Evolutionary conservation across 2,329 filamentous ascomycete genomes (phyloP).

Genomic region (Sclerotinia trifoliorum): DNA sequence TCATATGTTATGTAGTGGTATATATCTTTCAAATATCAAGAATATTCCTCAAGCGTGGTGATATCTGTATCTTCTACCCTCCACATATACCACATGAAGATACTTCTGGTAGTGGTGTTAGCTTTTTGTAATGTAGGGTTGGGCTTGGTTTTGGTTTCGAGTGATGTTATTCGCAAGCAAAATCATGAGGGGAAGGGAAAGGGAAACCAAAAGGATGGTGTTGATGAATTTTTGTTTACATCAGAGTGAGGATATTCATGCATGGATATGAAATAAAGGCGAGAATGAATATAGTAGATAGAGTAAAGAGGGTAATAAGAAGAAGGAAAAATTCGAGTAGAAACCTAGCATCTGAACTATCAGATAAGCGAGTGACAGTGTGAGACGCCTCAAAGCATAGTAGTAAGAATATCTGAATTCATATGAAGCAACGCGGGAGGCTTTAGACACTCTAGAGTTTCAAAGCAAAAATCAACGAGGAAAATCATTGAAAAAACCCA

Average conservation of each 20-base stretch:
- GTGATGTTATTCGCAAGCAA: neutral
- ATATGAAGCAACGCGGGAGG: neutral
- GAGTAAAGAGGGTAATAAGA: neutral
- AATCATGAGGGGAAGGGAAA: too few relatives aligned
- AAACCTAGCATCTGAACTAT: neutral
- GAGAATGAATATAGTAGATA: neutral
- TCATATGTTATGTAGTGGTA: neutral
- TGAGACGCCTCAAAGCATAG: neutral
- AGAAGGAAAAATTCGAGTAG: too few relatives aligned
- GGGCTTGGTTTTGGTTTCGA: neutral
- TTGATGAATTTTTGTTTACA: neutral
- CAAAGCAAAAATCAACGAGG: too few relatives aligned
- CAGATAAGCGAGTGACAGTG: neutral
- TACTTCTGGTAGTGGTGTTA: constrained; percentile 53
- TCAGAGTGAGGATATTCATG: neutral
- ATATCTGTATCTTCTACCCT: constrained; percentile 77
- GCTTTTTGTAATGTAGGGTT: neutral
- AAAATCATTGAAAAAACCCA: constrained; percentile 39
- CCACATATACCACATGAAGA: constrained; percentile 99
- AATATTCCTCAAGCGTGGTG: constrained; percentile 50
- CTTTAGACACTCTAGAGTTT: neutral
- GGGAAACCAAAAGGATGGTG: too few relatives aligned
- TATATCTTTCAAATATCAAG: neutral
- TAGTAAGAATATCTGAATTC: neutral
- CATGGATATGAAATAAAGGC: neutral